Conservation (phyloP, 2,329 filamentous ascomycete genomes). For the Diaporthe longicolla region DNA sequence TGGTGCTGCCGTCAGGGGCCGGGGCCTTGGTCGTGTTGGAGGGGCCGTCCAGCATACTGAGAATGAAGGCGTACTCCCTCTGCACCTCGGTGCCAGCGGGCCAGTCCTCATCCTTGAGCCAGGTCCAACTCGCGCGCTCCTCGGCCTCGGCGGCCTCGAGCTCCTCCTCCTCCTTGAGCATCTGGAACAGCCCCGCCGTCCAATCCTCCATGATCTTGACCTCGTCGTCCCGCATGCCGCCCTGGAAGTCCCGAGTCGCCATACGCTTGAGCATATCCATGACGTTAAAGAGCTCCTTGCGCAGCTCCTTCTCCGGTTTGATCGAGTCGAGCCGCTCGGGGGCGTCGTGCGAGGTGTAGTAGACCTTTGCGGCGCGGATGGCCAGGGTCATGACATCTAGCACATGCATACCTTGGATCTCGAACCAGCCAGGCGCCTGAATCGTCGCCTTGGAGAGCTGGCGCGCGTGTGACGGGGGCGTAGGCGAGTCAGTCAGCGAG, state of each 20-base stretch:
- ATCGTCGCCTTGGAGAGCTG: slow-evolving; percentile 47
- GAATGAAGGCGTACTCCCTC: slow-evolving; percentile 85
- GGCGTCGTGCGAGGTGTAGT: slow-evolving; percentile 93
- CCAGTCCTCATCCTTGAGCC: slow-evolving; percentile 85
- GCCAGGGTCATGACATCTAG: slow-evolving; percentile 93
- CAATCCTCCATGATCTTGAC: slow-evolving; percentile 81
- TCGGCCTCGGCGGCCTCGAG: slow-evolving; percentile 80
- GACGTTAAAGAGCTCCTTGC: slow-evolving; percentile 85
- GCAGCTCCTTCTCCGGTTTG: slow-evolving; percentile 87
- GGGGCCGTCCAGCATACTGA: slow-evolving; percentile 69
- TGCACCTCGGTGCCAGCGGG: slow-evolving; percentile 74
- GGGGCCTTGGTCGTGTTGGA: slow-evolving; percentile 39
- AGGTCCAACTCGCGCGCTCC: slow-evolving; percentile 82
- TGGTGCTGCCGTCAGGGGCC: slow-evolving; percentile 59
- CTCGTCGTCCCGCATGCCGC: slow-evolving; percentile 85
- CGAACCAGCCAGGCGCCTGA: slow-evolving; percentile 78
- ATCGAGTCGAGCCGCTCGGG: slow-evolving; percentile 89
- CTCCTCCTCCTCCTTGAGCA: slow-evolving; percentile 82
- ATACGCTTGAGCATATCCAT: slow-evolving; percentile 94
- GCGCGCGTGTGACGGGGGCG: slow-evolving; percentile 42
- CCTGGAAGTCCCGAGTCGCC: slow-evolving; percentile 87
- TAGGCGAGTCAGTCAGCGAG: slow-evolving; percentile 41
- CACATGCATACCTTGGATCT: slow-evolving; percentile 92
- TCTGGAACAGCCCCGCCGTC: slow-evolving; percentile 82
- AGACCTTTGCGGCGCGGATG: slow-evolving; percentile 95